Base-by-base conservation (phyloP, 2,329 filamentous ascomycete species). In the Fusarium pilosicola region DNA sequence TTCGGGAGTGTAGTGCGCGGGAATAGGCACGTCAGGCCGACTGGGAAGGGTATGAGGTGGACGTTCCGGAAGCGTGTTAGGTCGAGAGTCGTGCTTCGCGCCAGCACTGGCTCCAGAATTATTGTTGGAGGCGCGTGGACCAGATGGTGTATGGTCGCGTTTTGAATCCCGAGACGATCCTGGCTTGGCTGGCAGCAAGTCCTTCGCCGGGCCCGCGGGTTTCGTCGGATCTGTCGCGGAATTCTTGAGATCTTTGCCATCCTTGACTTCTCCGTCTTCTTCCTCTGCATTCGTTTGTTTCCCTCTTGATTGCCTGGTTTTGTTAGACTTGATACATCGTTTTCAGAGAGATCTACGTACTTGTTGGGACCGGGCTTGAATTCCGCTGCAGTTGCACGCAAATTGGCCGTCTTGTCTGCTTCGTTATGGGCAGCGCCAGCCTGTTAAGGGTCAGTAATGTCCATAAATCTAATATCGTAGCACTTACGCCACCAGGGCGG, bases 211-310 rank as follows among this genome's bases (percentile, higher is more conserved):
- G 24, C 54, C 49, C 30, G 76, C 42, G 14, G 64, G 17, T 45
- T 70, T 76, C 24, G 70, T 46, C 3, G 63, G 44, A 28, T 76
- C 74, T 18, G 66, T 46, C 17, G 54, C 59, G 34, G 74, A 75
- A 17, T 68, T 69, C 64, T 74, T 78, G 34, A 28, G 38, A 22
- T 81, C 79, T 55, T 79, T 90, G 39, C 84, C 85, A 75, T 94
- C 92, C 71, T 90, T 89, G 30, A 94, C 91, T 79, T 94, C 92
- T 26, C 92, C 92, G 77, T 94, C 92, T 79, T 94, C 92, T 60
- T 89, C 88, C 69, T 92, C 90, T 4, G 80, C 80, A 18, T 81
- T 65, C 2, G 63, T 58, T 51, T 70, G 70, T 45, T 77, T 81
- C 64, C 71, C 62, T 49, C 52, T 55, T 32, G 62, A 44, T 41